A percentile compares a stretch with the other conserved stretches of the same genome.
phyloP scores from a whole-genome alignment of 805 yeast species.

The Peterozyma xylosa region DNA sequence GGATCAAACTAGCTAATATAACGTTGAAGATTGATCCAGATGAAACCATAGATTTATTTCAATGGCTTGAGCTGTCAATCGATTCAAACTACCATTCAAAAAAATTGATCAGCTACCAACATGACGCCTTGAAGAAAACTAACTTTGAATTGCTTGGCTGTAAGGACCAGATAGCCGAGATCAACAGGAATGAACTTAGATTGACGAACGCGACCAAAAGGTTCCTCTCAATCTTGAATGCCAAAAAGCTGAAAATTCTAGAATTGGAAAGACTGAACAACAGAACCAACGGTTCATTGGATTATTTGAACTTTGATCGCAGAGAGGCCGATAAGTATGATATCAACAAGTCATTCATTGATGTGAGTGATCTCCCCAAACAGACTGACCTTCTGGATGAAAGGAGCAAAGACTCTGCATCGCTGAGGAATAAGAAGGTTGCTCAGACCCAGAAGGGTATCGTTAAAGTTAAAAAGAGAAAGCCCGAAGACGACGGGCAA shows the following conservation, averaged over 20 bases:
- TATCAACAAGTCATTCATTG: background rate
- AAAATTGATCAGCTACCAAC: no score
- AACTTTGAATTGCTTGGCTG: no score
- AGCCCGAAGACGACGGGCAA: background rate
- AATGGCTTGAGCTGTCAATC: conserved; percentile 4
- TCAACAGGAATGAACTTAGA: no score
- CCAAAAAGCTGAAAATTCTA: conserved; percentile 25
- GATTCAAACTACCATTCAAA: no score
- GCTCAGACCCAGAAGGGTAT: no score
- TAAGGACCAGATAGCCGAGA: no score
- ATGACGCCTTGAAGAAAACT: no score
- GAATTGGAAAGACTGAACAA: conserved; percentile 12
- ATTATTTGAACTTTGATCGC: background rate
- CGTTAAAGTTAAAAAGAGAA: background rate
- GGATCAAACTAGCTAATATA: conserved; percentile 1
- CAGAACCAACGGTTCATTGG: background rate
- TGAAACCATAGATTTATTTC: conserved; percentile 1
- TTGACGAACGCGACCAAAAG: conserved; percentile 5
- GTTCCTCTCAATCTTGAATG: conserved; percentile 20
- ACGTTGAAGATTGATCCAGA: background rate
- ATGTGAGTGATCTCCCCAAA: background rate
- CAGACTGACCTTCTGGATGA: background rate
- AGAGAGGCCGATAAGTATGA: conserved; percentile 2
- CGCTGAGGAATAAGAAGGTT: background rate
- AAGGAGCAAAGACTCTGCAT: background rate